A percentile compares a stretch with the other conserved stretches of the same genome.
Conservation (phyloP, 2,329 filamentous ascomycete genomes). For the Lecanicillium sp. region DNA sequence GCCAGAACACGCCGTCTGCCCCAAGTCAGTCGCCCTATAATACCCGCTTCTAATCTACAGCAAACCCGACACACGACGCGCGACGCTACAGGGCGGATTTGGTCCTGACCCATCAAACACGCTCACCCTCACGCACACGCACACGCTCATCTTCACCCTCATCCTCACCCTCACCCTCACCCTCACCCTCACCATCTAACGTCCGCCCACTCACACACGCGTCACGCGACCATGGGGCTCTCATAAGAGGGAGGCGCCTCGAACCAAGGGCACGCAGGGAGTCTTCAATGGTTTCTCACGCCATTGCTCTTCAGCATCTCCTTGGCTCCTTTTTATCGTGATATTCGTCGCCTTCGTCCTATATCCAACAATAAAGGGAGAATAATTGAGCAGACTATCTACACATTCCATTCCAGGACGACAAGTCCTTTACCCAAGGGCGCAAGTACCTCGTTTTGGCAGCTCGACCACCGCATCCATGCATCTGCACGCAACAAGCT, state of each 20-base stretch:
- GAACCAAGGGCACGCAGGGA: slow-evolving; percentile 3
- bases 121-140: neutral
- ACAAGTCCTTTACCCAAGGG: neutral
- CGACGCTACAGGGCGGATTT: neutral
- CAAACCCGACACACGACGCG: neutral
- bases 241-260: neutral
- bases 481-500: no score
- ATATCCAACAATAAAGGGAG: slow-evolving; percentile 3
- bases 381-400: neutral
- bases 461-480: neutral
- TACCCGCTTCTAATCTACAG: no score
- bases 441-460: neutral
- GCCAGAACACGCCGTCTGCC: neutral
- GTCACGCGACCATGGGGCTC: slow-evolving; percentile 1
- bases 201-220: no score
- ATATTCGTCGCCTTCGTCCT: neutral
- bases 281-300: slow-evolving; percentile 5
- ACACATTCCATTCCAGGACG: slow-evolving; percentile 3
- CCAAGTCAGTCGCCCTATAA: neutral
- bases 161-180: neutral
- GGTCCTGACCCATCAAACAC: no score
- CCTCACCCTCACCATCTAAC: neutral
- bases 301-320: neutral
- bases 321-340: neutral
- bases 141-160: neutral